A percentile compares a stretch with the other conserved stretches of the same genome.
Evolutionary conservation across 768 basidiomycete genomes (phyloP).

Genomic region (Fomitopsis pulvina): DNA sequence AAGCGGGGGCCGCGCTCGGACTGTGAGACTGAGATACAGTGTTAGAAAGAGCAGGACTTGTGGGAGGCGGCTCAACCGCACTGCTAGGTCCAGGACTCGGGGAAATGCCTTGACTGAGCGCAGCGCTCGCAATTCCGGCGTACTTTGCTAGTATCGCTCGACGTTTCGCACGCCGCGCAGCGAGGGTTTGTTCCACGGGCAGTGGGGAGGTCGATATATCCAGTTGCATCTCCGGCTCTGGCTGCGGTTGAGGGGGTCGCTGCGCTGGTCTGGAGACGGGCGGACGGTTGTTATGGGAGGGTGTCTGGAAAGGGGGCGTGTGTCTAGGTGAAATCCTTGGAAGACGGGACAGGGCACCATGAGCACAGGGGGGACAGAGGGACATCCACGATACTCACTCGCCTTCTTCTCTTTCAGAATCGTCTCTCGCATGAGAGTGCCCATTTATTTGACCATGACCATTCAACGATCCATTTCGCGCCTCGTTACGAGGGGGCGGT

Average conservation of each 20-base stretch:
- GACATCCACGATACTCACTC: constrained; percentile 66
- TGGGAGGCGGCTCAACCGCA: constrained; percentile 68
- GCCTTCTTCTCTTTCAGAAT: constrained; percentile 81
- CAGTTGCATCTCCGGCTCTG: constrained; percentile 47
- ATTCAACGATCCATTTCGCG: constrained; percentile 8
- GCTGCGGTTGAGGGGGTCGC: constrained; percentile 17
- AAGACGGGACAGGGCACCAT: constrained; percentile 10
- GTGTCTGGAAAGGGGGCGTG: constrained; percentile 23
- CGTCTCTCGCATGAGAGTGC: constrained; percentile 18
- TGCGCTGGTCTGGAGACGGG: constrained; percentile 11
- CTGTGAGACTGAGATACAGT: constrained; percentile 50
- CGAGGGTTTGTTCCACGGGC: constrained; percentile 58
- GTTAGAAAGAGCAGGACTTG: constrained; percentile 57
- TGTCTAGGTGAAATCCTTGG: constrained; percentile 60
- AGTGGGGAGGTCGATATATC: constrained; percentile 38
- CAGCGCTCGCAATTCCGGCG: constrained; percentile 37
- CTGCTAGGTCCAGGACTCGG: constrained; percentile 62
- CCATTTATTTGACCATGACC: background rate
- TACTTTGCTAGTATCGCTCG: constrained; percentile 81
- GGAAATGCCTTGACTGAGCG: constrained; percentile 33
- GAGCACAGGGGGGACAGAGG: constrained; percentile 3
- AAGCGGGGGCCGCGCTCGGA: constrained; percentile 28
- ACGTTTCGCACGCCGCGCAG: constrained; percentile 60
- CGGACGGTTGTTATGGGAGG: constrained; percentile 14
- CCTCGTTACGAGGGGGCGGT: constrained; percentile 8